Base-by-base conservation (phyloP, 2,329 filamentous ascomycete species). In the Xylariaceae sp. region DNA sequence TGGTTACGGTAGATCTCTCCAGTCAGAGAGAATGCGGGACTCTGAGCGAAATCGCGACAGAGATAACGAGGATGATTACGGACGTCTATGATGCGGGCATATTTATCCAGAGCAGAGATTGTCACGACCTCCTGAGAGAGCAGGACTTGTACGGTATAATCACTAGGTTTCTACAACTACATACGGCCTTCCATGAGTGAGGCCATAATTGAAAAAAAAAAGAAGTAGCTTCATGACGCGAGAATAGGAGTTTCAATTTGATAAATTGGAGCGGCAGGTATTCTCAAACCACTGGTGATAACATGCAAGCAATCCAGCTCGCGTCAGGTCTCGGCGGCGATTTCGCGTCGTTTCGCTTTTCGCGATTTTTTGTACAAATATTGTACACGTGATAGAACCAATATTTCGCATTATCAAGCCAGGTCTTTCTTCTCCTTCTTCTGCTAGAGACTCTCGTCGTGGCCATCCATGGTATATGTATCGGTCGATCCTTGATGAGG, bases 1-100 rank as follows among this genome's bases (percentile, higher is more conserved):
- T 67, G 94, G 94, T 9, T 85, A 92, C 66, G 93, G 94, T 49
- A 83, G 92, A 64, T 90, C 90, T 58, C 80, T 92, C 61, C 84
- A 86, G 65, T 9, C 57, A 1, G 82, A 86, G 35, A 64, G 70
- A 34, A 62, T 70, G 59, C 70, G 70, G 23, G 71, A 73, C 66
- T 51, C 60, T 1, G 86, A 89, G 58, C 68, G 73, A 45, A 68
- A 73, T 57, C 62, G 71, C 42, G 70, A 73, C 58, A 64, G 62
- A 53, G 73, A 74, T 61, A 56, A 83, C 64, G 82, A 83, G 66
- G 82, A 84, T 51, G 80, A 85, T 62, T 85, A 86, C 64, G 82
- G 82, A 18, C 77, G 78, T 63, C 79, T 82, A 64, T 80, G 77
- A 75, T 84, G 78, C 69, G 77, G 68, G 5, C 23, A 30, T 30